A percentile compares a stretch with the other conserved stretches of the same genome.
Evolutionary conservation across 192 early-diverging fungal species (phyloP).

Genomic region (Rhizophagus prolifer): DNA sequence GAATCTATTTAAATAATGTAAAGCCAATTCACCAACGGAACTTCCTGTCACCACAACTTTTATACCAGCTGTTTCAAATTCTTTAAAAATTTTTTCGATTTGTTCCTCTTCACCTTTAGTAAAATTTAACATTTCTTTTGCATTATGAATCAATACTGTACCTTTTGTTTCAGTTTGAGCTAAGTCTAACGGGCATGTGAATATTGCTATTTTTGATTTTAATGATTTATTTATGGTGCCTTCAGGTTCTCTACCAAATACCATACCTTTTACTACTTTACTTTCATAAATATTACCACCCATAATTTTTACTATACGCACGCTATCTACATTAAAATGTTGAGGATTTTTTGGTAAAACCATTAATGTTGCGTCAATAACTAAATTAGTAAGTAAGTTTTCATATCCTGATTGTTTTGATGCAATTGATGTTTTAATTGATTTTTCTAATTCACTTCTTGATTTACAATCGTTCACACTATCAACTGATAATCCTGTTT

Average conservation of each 20-base stretch:
- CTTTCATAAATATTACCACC: slow-evolving; percentile 89
- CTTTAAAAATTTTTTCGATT: slow-evolving; percentile 83
- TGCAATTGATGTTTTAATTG: slow-evolving; percentile 76
- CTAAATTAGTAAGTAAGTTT: slow-evolving; percentile 76
- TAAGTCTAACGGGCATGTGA: slow-evolving; percentile 90
- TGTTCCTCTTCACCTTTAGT: slow-evolving; percentile 93
- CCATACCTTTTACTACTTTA: slow-evolving; percentile 92
- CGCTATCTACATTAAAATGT: slow-evolving; percentile 93
- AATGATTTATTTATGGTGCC: slow-evolving; percentile 67
- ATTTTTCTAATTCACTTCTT: slow-evolving; percentile 68
- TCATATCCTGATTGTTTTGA: slow-evolving; percentile 98
- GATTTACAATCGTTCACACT: slow-evolving; percentile 52
- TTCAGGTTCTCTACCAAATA: slow-evolving; percentile 91
- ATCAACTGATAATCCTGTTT: slow-evolving; percentile 68
- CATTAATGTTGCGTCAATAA: slow-evolving; percentile 78
- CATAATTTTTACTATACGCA: slow-evolving; percentile 97
- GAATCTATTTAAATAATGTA: slow-evolving; percentile 93
- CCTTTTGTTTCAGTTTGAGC: slow-evolving; percentile 98
- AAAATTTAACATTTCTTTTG: slow-evolving; percentile 95
- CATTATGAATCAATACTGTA: slow-evolving; percentile 95
- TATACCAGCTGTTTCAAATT: slow-evolving; percentile 87
- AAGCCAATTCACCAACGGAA: slow-evolving; percentile 87
- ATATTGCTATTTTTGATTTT: slow-evolving; percentile 93
- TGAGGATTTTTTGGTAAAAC: slow-evolving; percentile 88
- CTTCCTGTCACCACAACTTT: slow-evolving; percentile 90